A percentile compares a stretch with the other conserved stretches of the same genome.
phyloP scores from a whole-genome alignment of 1,284 basidiomycete genomes.

The Ceratobasidium sp. region DNA sequence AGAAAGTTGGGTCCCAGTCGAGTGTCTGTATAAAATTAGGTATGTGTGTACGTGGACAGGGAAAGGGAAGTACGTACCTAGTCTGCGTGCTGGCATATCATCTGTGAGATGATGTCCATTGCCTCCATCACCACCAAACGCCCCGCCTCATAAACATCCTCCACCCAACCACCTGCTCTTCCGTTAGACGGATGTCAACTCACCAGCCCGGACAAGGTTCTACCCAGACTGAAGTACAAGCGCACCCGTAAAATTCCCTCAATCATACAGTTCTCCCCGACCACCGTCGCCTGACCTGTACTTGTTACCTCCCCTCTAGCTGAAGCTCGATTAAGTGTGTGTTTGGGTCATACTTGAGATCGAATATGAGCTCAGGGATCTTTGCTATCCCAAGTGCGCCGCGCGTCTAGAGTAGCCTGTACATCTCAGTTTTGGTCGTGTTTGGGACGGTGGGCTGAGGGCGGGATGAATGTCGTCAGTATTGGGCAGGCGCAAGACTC shows the following conservation, averaged over 20 bases:
- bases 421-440: constrained; percentile 26
- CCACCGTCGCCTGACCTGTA: background rate
- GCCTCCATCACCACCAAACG: constrained; percentile 28
- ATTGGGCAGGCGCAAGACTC: background rate
- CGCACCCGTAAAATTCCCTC: background rate
- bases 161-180: constrained; percentile 26
- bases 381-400: constrained; percentile 29
- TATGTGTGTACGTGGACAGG: background rate
- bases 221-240: constrained; percentile 19
- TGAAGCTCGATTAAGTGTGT: constrained; percentile 20
- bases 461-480: constrained; percentile 6
- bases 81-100: constrained; percentile 28
- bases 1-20: constrained; percentile 37
- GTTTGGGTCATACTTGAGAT: constrained; percentile 33
- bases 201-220: constrained; percentile 21
- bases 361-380: constrained; percentile 37
- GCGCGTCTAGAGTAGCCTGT: constrained; percentile 16
- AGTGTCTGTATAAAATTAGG: background rate
- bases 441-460: background rate
- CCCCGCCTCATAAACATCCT: constrained; percentile 33
- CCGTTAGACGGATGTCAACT: constrained; percentile 39
- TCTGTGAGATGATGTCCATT: constrained; percentile 28
- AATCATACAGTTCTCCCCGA: background rate
- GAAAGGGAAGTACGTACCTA: constrained; percentile 6
- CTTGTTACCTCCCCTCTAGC: background rate